These are phyloP conservation scores for Asparagopsis taxiformis DNA, from an alignment of 31 red algal genomes.

Conservation along the genomic window DNA sequence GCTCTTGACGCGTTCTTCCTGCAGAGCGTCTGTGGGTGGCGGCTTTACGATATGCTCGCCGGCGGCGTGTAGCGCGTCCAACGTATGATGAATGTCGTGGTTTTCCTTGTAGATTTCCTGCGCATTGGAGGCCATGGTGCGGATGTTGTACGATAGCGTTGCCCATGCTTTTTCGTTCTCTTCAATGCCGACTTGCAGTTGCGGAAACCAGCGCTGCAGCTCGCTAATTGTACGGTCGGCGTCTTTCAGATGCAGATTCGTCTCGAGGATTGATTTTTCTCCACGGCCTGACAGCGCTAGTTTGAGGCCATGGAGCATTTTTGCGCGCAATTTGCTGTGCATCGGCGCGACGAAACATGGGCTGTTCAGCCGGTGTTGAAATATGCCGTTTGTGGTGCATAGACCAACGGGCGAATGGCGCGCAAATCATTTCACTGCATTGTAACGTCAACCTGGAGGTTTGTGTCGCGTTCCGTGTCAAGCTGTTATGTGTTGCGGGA, in stretches of 20 bases:
- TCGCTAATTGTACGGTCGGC: constrained; percentile 28
- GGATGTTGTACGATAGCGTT: constrained; percentile 42
- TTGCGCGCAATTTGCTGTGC: background rate
- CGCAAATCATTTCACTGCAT: no score
- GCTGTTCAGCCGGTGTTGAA: no score
- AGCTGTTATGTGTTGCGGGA: no score
- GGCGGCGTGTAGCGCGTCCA: constrained; percentile 27
- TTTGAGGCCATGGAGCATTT: constrained; percentile 53
- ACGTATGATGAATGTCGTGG: constrained; percentile 25
- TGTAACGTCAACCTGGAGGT: no score
- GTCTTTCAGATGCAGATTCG: constrained; percentile 39
- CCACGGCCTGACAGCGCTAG: constrained; percentile 34
- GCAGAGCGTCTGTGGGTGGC: constrained; percentile 12
- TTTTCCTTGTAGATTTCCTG: constrained; percentile 35
- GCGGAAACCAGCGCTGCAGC: constrained; percentile 60
- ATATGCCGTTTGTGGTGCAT: no score
- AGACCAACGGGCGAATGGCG: no score
- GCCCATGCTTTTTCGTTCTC: constrained; percentile 64
- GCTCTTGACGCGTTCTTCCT: constrained; percentile 30
- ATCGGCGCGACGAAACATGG: background rate
- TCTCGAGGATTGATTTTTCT: constrained; percentile 29
- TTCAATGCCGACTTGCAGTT: constrained; percentile 55
- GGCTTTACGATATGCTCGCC: constrained; percentile 33
- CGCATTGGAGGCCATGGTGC: constrained; percentile 35
- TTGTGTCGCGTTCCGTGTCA: no score